Percentiles rank a stretch among this genome's conserved stretches.
Evolutionary conservation across 768 basidiomycete genomes (phyloP).

Genomic region (Peribolospora kevripleyi): DNA sequence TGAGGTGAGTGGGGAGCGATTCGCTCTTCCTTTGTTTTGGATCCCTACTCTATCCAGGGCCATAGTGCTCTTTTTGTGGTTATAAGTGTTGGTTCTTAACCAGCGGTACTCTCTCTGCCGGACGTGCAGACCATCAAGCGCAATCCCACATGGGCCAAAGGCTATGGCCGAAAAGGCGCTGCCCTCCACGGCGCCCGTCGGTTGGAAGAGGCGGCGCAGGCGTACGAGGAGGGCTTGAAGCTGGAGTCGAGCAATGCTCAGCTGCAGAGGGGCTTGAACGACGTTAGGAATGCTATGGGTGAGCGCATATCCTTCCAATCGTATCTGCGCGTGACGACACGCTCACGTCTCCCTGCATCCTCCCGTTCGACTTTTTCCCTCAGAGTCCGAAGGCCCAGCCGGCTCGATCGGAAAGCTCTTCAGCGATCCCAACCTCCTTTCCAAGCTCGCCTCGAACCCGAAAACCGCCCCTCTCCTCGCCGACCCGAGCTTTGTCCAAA

Average conservation of each 20-base stretch:
- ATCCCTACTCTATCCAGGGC: background rate
- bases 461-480: slow-evolving; percentile 59
- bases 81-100: background rate
- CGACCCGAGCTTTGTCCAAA: slow-evolving; percentile 58
- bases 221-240: slow-evolving; percentile 59
- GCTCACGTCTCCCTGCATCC: too few species aligned
- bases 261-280: slow-evolving; percentile 62
- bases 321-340: too few species aligned
- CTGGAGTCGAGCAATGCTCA: slow-evolving; percentile 52
- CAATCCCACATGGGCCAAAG: slow-evolving; percentile 66
- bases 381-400: too few species aligned
- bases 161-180: slow-evolving; percentile 74
- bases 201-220: slow-evolving; percentile 60
- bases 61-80: background rate
- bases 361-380: too few species aligned
- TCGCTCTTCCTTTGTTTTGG: background rate
- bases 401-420: slow-evolving; percentile 49
- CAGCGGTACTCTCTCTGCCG: background rate
- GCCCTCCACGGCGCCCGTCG: slow-evolving; percentile 59
- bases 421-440: slow-evolving; percentile 54
- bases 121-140: slow-evolving; percentile 42
- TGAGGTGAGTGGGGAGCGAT: slow-evolving; percentile 33
- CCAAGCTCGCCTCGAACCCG: slow-evolving; percentile 65
- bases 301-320: too few species aligned
- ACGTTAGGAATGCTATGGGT: slow-evolving; percentile 21